These are phyloP conservation scores for Neoboletus magnificus DNA, from an alignment of 768 basidiomycete genomes.

Conservation along the genomic window DNA sequence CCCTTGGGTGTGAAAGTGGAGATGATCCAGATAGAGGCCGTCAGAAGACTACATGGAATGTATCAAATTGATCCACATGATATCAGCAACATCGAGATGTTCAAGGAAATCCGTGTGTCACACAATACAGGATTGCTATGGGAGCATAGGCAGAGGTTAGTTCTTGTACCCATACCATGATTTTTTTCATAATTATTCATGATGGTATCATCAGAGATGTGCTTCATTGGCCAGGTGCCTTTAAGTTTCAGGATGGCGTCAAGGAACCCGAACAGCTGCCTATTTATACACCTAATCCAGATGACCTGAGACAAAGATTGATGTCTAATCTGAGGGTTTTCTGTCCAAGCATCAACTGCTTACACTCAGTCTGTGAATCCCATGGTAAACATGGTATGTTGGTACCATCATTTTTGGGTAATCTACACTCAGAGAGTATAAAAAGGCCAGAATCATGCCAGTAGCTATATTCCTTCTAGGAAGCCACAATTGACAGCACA, in stretches of 20 bases:
- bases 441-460: conserved; percentile 1
- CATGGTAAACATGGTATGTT: conserved; percentile 42
- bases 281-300: conserved; percentile 12
- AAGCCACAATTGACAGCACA: conserved; percentile 24
- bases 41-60: conserved; percentile 34
- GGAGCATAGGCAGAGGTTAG: conserved; percentile 42
- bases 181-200: background rate
- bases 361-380: conserved; percentile 37
- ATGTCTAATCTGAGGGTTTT: conserved; percentile 34
- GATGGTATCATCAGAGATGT: conserved; percentile 32
- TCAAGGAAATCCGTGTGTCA: conserved; percentile 20
- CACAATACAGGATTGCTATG: conserved; percentile 40
- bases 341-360: conserved; percentile 46
- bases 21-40: conserved; percentile 45
- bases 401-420: background rate
- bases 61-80: conserved; percentile 32
- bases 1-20: conserved; percentile 35
- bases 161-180: background rate
- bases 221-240: conserved; percentile 37
- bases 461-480: conserved; percentile 12
- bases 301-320: conserved; percentile 34
- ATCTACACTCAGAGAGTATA: background rate
- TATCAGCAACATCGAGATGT: conserved; percentile 35
- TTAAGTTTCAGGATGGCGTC: background rate
- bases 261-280: background rate